Percentiles rank a stretch among this genome's conserved stretches.
These are phyloP conservation scores for Pleurotus salmoneostramineus DNA, from an alignment of 768 basidiomycete genomes.

Conservation along the genomic window DNA sequence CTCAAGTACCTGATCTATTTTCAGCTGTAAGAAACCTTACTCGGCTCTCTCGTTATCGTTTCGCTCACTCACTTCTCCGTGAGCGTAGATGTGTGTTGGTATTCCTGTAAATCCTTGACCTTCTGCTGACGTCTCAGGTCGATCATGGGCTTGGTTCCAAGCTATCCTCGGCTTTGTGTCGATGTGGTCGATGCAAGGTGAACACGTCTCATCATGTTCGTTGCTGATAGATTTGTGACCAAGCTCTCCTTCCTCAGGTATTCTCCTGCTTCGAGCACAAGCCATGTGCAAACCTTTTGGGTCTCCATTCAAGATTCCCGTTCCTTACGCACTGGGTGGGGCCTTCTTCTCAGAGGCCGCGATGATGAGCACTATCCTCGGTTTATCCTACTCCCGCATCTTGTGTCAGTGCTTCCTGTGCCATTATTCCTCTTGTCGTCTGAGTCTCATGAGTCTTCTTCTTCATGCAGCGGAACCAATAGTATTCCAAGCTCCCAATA, in stretches of 20 bases:
- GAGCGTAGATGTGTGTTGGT: neutral
- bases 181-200: conserved; percentile 6
- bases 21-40: neutral
- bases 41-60: too few species aligned
- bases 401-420: neutral
- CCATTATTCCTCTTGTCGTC: neutral
- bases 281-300: conserved; percentile 5
- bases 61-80: neutral
- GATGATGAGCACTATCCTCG: neutral
- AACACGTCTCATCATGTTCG: neutral
- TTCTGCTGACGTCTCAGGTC: neutral
- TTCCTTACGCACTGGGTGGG: neutral
- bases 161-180: neutral
- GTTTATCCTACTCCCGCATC: neutral
- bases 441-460: neutral
- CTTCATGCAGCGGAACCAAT: neutral
- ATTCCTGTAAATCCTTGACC: neutral
- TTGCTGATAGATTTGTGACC: neutral
- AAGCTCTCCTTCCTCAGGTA: neutral
- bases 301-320: neutral
- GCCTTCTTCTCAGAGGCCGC: neutral
- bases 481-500: conserved; percentile 1
- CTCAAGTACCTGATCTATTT: neutral
- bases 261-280: neutral
- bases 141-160: neutral